Percentiles rank a stretch among this genome's conserved stretches.
Evolutionary conservation across 2,329 filamentous ascomycete species (phyloP).

Genomic region (Trichophyton simii): DNA sequence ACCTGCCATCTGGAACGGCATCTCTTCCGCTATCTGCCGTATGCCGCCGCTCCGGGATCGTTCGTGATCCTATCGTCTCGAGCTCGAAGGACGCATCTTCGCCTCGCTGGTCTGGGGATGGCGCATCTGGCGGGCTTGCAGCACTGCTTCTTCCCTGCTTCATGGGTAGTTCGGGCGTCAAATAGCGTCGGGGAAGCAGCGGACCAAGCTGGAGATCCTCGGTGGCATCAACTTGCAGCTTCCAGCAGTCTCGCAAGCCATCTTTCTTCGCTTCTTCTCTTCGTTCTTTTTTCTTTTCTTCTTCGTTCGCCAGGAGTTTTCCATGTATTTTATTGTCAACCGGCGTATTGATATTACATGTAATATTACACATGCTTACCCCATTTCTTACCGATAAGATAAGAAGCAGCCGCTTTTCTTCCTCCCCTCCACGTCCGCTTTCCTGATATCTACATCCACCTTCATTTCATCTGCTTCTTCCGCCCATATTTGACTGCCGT

Average conservation of each 20-base stretch:
- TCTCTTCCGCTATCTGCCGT: slow-evolving; percentile 7
- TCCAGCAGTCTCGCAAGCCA: neutral
- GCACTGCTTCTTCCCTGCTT: neutral
- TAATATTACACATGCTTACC: neutral
- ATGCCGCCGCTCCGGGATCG: neutral
- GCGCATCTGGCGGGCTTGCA: neutral
- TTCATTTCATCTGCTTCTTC: too few species aligned
- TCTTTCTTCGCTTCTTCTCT: neutral
- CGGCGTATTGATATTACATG: neutral
- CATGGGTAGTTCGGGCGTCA: neutral
- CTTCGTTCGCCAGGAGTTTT: neutral
- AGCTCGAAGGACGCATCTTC: neutral
- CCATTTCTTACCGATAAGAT: slow-evolving; percentile 1
- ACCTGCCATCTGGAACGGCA: slow-evolving; percentile 24
- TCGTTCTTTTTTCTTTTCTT: neutral
- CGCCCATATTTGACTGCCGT: too few species aligned
- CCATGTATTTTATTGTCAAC: neutral
- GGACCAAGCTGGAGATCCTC: neutral
- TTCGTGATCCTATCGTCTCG: slow-evolving; percentile 4
- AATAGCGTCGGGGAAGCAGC: neutral
- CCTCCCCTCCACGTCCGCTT: neutral
- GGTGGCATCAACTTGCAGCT: neutral
- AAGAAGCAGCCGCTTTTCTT: neutral
- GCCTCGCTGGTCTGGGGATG: slow-evolving; percentile 4
- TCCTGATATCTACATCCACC: neutral